These are phyloP conservation scores for Blastomyces silverae DNA, from an alignment of 2,329 filamentous ascomycete species.

Conservation along the genomic window DNA sequence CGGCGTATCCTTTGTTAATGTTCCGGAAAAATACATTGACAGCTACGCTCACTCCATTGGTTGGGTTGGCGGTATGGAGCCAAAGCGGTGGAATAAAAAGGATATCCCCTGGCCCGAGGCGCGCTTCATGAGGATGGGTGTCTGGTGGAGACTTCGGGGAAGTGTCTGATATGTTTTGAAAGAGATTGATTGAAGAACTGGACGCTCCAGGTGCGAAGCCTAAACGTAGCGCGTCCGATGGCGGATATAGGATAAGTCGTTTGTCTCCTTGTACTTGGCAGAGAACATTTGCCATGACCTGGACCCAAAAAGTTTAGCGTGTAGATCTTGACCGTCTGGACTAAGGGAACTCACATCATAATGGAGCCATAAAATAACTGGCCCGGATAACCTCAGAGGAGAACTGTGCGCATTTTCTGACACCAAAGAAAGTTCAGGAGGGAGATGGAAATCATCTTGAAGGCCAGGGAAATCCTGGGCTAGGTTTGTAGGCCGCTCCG, in stretches of 20 bases:
- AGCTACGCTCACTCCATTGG: constrained; percentile 57
- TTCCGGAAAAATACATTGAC: constrained; percentile 88
- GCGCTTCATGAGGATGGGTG: constrained; percentile 60
- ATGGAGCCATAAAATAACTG: constrained; percentile 82
- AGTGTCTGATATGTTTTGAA: constrained; percentile 43
- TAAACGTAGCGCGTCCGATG: constrained; percentile 62
- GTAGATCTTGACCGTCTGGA: constrained; percentile 17
- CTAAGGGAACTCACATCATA: constrained; percentile 57
- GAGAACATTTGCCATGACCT: constrained; percentile 82
- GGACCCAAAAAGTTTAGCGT: constrained; percentile 8
- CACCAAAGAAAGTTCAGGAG: constrained; percentile 54
- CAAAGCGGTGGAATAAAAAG: constrained; percentile 77
- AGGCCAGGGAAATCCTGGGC: constrained; percentile 64
- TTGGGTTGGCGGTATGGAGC: constrained; percentile 59
- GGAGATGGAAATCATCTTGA: constrained; percentile 62
- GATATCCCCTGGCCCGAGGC: constrained; percentile 64
- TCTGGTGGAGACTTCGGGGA: constrained; percentile 53
- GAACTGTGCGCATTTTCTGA: constrained; percentile 65
- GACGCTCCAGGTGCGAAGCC: constrained; percentile 70
- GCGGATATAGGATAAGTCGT: constrained; percentile 68
- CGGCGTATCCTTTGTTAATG: constrained; percentile 59
- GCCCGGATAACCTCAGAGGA: constrained; percentile 69
- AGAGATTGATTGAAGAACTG: constrained; percentile 70
- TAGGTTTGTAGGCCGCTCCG: constrained; percentile 63
- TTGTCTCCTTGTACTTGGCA: constrained; percentile 72